These are phyloP conservation scores for Aspergillus sclerotioniger DNA, from an alignment of 495 filamentous ascomycete species.

Conservation along the genomic window DNA sequence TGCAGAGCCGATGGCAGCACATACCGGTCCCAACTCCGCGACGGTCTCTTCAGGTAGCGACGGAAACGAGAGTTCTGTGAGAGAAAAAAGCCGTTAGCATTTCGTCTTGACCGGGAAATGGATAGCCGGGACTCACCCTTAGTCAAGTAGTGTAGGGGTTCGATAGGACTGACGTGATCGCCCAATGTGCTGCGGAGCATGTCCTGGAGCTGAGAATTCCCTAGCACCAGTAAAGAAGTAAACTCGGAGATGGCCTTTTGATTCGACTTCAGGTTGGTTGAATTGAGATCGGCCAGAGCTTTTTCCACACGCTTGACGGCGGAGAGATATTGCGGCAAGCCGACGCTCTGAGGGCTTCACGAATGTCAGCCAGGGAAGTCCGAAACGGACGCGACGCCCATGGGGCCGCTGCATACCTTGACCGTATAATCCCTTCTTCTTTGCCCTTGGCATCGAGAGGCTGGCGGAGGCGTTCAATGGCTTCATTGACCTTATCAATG, in stretches of 20 bases:
- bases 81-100: neutral
- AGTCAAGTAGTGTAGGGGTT: slow-evolving; percentile 91
- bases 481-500: slow-evolving; percentile 79
- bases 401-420: slow-evolving; percentile 52
- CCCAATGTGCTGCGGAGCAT: slow-evolving; percentile 72
- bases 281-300: slow-evolving; percentile 74
- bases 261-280: slow-evolving; percentile 84
- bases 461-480: slow-evolving; percentile 83
- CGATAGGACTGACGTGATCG: slow-evolving; percentile 71
- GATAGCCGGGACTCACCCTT: slow-evolving; percentile 54
- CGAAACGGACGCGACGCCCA: neutral
- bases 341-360: slow-evolving; percentile 68
- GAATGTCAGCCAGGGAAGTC: slow-evolving; percentile 18
- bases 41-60: slow-evolving; percentile 55
- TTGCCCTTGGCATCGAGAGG: slow-evolving; percentile 83
- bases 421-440: slow-evolving; percentile 87
- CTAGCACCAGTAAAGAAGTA: slow-evolving; percentile 69
- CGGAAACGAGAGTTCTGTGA: slow-evolving; percentile 65
- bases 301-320: slow-evolving; percentile 85
- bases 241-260: slow-evolving; percentile 85
- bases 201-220: slow-evolving; percentile 77
- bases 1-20: slow-evolving; percentile 54
- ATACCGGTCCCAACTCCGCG: slow-evolving; percentile 57
- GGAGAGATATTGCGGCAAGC: slow-evolving; percentile 79
- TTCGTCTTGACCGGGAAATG: neutral